Evolutionary conservation across 2,329 filamentous ascomycete species (phyloP).

Genomic region (Neopestalotiopsis sp.): DNA sequence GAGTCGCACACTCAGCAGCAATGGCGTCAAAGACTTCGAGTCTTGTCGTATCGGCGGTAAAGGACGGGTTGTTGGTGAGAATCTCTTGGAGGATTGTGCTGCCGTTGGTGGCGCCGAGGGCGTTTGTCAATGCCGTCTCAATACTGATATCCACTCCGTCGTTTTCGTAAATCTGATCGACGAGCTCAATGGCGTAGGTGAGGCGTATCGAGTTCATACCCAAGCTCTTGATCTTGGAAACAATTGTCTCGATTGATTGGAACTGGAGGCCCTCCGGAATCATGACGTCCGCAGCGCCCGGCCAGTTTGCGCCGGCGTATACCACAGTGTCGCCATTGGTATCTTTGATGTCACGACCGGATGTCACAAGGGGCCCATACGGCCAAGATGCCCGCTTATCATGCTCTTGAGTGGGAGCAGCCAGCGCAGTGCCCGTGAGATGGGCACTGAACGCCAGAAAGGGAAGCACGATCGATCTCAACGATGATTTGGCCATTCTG

Average conservation of each 20-base stretch:
- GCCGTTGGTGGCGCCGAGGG: slow-evolving; percentile 57
- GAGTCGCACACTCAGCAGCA: slow-evolving; percentile 60
- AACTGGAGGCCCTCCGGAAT: slow-evolving; percentile 70
- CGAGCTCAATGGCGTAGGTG: slow-evolving; percentile 68
- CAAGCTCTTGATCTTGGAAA: slow-evolving; percentile 60
- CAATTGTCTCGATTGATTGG: slow-evolving; percentile 60
- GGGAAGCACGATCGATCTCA: slow-evolving; percentile 27
- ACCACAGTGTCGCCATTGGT: slow-evolving; percentile 49
- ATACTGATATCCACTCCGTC: slow-evolving; percentile 52
- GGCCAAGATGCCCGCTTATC: slow-evolving; percentile 31
- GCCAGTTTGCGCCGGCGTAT: slow-evolving; percentile 67
- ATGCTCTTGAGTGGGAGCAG: slow-evolving; percentile 15
- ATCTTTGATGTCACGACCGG: slow-evolving; percentile 50
- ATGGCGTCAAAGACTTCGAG: slow-evolving; percentile 64
- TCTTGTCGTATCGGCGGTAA: slow-evolving; percentile 55
- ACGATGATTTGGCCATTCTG: slow-evolving; percentile 25
- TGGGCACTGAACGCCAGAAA: slow-evolving; percentile 32
- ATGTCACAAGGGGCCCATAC: slow-evolving; percentile 42
- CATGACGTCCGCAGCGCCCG: slow-evolving; percentile 65
- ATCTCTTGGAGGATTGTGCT: slow-evolving; percentile 55
- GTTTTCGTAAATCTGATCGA: slow-evolving; percentile 62
- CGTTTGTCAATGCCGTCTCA: slow-evolving; percentile 48
- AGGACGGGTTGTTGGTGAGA: slow-evolving; percentile 61
- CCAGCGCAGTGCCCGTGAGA: slow-evolving; percentile 21
- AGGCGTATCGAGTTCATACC: slow-evolving; percentile 70